Base-by-base conservation (phyloP, 202 grass and related monocot genomes). In the Eragrostis tef region DNA sequence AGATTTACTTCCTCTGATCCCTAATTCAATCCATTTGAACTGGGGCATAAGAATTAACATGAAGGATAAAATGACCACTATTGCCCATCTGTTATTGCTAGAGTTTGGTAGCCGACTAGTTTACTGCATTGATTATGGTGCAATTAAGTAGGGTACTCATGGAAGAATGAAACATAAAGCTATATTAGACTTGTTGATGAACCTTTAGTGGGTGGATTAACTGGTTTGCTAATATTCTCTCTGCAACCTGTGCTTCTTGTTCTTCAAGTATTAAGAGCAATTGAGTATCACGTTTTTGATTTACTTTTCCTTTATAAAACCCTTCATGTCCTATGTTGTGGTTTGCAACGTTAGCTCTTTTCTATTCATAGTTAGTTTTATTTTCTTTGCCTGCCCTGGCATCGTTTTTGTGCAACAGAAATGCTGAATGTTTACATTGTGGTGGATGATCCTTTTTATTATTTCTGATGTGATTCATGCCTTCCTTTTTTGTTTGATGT, bases 211-310 rank as follows among this genome's bases (percentile, higher is more conserved):
- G 41, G 26, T 70, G 25, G 42, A 11, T 21, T 70, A 48, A 26
- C 19, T 70, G 34, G 24, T 57, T 52, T 67, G 8, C 49, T 82
- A 27, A 26, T 61, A 41, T 51, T 61, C 13, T 72, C 51, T 45
- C 56, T 72, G 64, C 64, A 69, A 77, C 21, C 29, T 74, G 2
- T 15, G 12, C 17, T 74, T 65, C 45, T 53, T 22, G 29, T 63
- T 27, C 45, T 82, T 73, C 19, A 27, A 83, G 59, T 14, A 74
- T 74, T 46, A 41, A 17, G 46, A 64, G 21, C 27, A 24, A 14
- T n/a, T 73, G 6, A 41, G 48, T 12, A 42, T 22, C 3, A 3
- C 3, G 1, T 3, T 31, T 31, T 31, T 31, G 29, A 31, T 31
- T 31, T 31, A 31, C 29, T 31, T 31, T 31, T 29, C 7, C 6